phyloP scores from a whole-genome alignment of 768 basidiomycete genomes.

The Psilocybe azurescens region DNA sequence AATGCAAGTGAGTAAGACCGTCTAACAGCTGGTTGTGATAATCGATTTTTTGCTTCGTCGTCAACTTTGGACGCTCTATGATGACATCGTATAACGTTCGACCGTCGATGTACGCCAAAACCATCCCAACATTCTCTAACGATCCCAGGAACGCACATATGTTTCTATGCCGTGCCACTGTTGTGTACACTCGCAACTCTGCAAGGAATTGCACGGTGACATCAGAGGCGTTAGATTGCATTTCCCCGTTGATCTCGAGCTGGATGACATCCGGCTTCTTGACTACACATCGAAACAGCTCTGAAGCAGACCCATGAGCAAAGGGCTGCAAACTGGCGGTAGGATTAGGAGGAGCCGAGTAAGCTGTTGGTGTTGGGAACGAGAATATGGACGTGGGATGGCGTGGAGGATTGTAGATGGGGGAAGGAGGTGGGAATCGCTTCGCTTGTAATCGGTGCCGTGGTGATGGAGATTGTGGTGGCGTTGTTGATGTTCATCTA shows the following conservation, averaged over 20 bases:
- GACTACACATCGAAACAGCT: constrained; percentile 86
- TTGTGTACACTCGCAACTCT: constrained; percentile 86
- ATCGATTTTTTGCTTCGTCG: constrained; percentile 62
- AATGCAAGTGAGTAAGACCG: constrained; percentile 81
- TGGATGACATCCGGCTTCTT: constrained; percentile 87
- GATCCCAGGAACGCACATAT: constrained; percentile 84
- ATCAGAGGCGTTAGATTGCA: constrained; percentile 85
- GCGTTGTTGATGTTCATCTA: constrained; percentile 37
- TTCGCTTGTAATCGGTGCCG: constrained; percentile 19
- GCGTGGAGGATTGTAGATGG: constrained; percentile 68
- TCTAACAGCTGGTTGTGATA: constrained; percentile 88
- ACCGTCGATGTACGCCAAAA: constrained; percentile 84
- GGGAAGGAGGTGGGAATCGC: constrained; percentile 63
- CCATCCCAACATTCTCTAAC: constrained; percentile 87
- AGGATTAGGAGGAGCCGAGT: constrained; percentile 79
- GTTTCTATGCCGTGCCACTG: constrained; percentile 75
- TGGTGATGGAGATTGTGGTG: constrained; percentile 19
- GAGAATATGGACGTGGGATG: constrained; percentile 83
- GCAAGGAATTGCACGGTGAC: constrained; percentile 88
- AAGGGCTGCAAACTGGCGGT: constrained; percentile 73
- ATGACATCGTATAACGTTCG: constrained; percentile 82
- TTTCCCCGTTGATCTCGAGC: constrained; percentile 91
- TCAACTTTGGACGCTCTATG: constrained; percentile 55
- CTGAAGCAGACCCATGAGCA: constrained; percentile 83
- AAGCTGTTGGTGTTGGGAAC: constrained; percentile 80